Base-by-base conservation (phyloP, 768 basidiomycete species). In the Agrocybe chaxingu region DNA sequence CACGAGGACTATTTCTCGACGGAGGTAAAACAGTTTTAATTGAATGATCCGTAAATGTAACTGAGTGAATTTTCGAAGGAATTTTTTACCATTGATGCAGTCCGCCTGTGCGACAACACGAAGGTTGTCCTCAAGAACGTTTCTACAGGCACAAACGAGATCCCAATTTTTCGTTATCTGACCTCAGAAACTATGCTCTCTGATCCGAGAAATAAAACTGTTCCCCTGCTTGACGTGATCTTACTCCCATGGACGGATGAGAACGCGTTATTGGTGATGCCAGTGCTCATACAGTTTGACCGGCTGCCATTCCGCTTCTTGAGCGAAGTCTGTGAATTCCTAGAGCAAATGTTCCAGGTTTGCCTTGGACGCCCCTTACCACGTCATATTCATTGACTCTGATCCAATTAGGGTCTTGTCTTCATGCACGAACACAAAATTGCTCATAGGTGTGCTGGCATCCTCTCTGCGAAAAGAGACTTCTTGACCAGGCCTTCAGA, bases 241-340 rank as follows among this genome's bases (percentile, higher is more conserved):
- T 13, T 35, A 4, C 16, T 47, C 6, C 53, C 53, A 8, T 13
- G n/a, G 32, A 44, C 40, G 35, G 31, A n/a, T 3, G 48, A 39
- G 51, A 56, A 36, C 66, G 69, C 40, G 53, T 40, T 56, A 60
- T 62, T 60, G 55, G 68, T 51, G 0, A 72, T 73, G 69, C 73
- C 71, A 0, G 32, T 70, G 1, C 60, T 73, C 8, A 57, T 61
- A 31, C 56, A 50, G 12, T 68, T 65, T 38, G 52, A 66, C 32
- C 54, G 57, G 32, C 61, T 55, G 7, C 52, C 54, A 38, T 68
- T 56, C 36, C 47, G 46, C 4, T 47, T 50, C 7, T 41, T 62
- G 7, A 58, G 56, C 8, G 61, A 64, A 38, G 52, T 57, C 4
- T 18, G 60, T 3, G 60, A 62, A 16, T 58, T 57, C 30, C 53